Base-by-base conservation (phyloP, 106 monocot genomes). In the Triglochin maritima region DNA sequence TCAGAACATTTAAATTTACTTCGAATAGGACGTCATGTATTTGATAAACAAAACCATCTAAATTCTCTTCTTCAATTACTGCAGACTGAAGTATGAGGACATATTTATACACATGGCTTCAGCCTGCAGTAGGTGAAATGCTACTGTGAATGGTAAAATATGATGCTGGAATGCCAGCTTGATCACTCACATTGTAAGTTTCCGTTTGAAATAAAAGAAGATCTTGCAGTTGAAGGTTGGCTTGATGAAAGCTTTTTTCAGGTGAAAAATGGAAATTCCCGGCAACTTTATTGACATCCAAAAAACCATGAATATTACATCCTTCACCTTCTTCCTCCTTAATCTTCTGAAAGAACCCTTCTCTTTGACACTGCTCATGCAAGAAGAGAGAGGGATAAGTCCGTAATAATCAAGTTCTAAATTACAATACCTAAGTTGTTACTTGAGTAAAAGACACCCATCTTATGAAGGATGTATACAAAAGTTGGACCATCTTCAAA, bases 271-370 rank as follows among this genome's bases (percentile, higher is more conserved):
- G 91, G 71, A 98, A 91, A 81, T 82, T 98, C 77, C 96, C 96
- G 68, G 96, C 96, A 29, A 98, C 96, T 88, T 91, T 98, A 74
- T 72, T 98, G 10, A 98, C 96, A 75, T 98, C 88, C 80, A 98
- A 51, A 72, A 98, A 91, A 53, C 96, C 96, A 70, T 98, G 76
- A 43, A 98, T 76, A 69, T 82, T 98, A 80, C 96, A 98, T 69
- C 96, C 96, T 88, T 98, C 96, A 52, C 96, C 96, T 46, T 79
- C 80, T 78, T 98, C 96, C 69, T 98, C 91, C 70, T 88, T 98
- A 64, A 98, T 71, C 71, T 81, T 85, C 69, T 86, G 83, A 17
- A 91, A 73, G 69, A 84, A 98, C 11, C 96, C 96, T 73, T 98
- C 96, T 81, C 96, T 86, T 62, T 88, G 85, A 71, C 96, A 98